Base-by-base conservation (phyloP, 768 basidiomycete species). In the Phylloporus rhodoxanthus region DNA sequence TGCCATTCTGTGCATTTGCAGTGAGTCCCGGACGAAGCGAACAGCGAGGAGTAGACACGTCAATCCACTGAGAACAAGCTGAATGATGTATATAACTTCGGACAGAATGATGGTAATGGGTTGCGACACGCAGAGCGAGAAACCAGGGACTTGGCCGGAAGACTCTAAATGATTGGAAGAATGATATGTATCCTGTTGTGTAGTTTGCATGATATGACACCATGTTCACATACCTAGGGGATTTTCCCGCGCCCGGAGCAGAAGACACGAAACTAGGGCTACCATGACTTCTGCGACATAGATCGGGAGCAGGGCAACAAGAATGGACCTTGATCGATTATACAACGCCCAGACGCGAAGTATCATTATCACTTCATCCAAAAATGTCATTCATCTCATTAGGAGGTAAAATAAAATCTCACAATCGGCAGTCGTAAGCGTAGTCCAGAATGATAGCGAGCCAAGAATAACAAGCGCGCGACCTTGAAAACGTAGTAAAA, bases 381-480 rank as follows among this genome's bases (percentile, higher is more conserved):
- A 3, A 3, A 15, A n/a, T 17, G 13, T n/a, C 2, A 33, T 32
- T 8, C 14, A 8, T 36, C 3, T 15, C 2, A 2, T 15, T 30
- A 14, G 30, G 23, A 30, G n/a, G 15, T 2, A 3, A 9, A n/a
- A 6, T 14, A 17, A n/a, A 21, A 30, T 13, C 54, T 48, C 30
- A 55, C 54, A n/a, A 15, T 52, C 54, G 0, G 51, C 50, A 23
- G 50, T 32, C 4, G 30, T 4, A 14, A 32, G 5, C 30, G 14
- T 32, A 13, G 13, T 14, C 30, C 30, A 32, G 13, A 32, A 32
- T 32, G 30, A 13, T 11, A 32, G 5, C 5, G 30, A 45, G 8
- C 7, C 13, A 3, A 41, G 5, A n/a, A 20, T 13, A 36, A n/a
- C 6, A 6, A 42, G n/a, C 8, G 29, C 23, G 25, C 26, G 1